Evolutionary conservation across 2,329 filamentous ascomycete species (phyloP).

Genomic region (Aspergillus niger): DNA sequence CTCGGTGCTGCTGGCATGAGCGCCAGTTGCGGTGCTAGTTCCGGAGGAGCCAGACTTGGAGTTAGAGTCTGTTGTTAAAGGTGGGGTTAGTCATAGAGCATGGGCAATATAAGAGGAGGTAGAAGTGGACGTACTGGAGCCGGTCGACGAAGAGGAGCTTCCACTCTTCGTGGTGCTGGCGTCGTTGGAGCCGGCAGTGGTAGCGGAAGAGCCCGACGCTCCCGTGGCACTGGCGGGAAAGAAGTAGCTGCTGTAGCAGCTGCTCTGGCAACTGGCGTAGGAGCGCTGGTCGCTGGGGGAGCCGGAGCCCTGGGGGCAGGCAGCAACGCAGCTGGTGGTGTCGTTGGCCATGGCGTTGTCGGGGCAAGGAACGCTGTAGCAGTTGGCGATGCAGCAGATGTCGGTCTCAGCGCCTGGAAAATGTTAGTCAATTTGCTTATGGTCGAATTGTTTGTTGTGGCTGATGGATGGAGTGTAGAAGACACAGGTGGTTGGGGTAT

Average conservation of each 20-base stretch:
- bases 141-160: constrained; percentile 15
- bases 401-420: constrained; percentile 45
- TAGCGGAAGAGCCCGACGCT: constrained; percentile 25
- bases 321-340: constrained; percentile 54
- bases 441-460: background rate
- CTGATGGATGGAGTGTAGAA: background rate
- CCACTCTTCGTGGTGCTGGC: constrained; percentile 16
- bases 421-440: constrained; percentile 4
- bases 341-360: constrained; percentile 52
- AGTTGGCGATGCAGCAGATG: constrained; percentile 55
- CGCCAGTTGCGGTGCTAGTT: constrained; percentile 19
- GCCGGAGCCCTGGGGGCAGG: constrained; percentile 57
- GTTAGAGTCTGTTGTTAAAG: constrained; percentile 5
- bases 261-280: constrained; percentile 52
- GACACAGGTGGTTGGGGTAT: background rate
- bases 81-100: background rate
- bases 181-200: constrained; percentile 25
- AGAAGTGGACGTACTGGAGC: constrained; percentile 14
- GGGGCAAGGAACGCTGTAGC: constrained; percentile 55
- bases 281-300: constrained; percentile 47
- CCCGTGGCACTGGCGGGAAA: constrained; percentile 37
- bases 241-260: constrained; percentile 54
- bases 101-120: background rate
- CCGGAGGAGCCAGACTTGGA: constrained; percentile 11
- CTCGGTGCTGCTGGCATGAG: constrained; percentile 24